A percentile compares a stretch with the other conserved stretches of the same genome.
phyloP scores from a whole-genome alignment of 2,329 filamentous ascomycete genomes.

The Colletotrichum tofieldiae region DNA sequence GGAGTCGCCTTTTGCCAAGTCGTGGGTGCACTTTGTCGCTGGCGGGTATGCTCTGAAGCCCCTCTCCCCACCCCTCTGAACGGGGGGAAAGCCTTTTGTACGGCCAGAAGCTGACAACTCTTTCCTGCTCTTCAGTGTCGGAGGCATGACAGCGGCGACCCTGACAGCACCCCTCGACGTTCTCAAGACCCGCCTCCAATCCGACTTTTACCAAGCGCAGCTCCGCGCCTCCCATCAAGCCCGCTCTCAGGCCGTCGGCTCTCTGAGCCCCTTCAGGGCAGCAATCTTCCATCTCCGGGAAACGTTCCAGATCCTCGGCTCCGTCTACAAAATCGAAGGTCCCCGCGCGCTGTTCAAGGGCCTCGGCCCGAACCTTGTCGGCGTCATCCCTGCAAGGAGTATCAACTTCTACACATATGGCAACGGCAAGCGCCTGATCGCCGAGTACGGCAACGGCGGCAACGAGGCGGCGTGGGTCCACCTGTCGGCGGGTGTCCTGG shows the following conservation, averaged over 20 bases:
- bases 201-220: slow-evolving; percentile 93
- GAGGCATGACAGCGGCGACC: slow-evolving; percentile 92
- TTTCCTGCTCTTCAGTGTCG: slow-evolving; percentile 69
- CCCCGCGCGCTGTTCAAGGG: slow-evolving; percentile 94
- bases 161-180: slow-evolving; percentile 96
- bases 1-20: slow-evolving; percentile 75
- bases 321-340: slow-evolving; percentile 86
- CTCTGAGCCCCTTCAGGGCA: slow-evolving; percentile 76
- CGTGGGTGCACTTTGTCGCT: slow-evolving; percentile 93
- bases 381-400: slow-evolving; percentile 88
- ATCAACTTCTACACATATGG: slow-evolving; percentile 97
- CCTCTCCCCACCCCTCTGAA: slow-evolving; percentile 10
- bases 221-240: slow-evolving; percentile 78
- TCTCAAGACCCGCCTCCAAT: slow-evolving; percentile 92
- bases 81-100: neutral
- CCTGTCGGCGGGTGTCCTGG: slow-evolving; percentile 80
- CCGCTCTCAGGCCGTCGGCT: slow-evolving; percentile 62
- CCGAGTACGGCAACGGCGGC: slow-evolving; percentile 80
- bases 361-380: slow-evolving; percentile 89
- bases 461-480: slow-evolving; percentile 83
- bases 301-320: slow-evolving; percentile 87
- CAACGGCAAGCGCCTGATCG: slow-evolving; percentile 88
- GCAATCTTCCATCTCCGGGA: slow-evolving; percentile 84
- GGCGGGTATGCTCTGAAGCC: slow-evolving; percentile 78
- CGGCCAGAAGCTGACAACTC: slow-evolving; percentile 24